Conservation (phyloP, 805 yeast species). For the Kodamaea nitidulidarum region DNA sequence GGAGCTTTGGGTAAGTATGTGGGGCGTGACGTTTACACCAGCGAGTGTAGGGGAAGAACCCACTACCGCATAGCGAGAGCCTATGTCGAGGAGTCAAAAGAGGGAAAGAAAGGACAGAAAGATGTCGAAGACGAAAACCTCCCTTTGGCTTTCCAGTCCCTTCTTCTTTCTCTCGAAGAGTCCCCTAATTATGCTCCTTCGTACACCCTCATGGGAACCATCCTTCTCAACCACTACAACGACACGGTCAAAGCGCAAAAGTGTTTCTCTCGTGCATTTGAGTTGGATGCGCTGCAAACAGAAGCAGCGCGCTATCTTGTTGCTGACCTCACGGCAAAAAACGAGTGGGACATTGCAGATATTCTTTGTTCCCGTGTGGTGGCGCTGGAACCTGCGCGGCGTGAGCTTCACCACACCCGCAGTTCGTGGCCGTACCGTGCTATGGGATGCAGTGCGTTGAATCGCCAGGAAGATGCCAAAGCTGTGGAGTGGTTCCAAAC, state of each 20-base stretch:
- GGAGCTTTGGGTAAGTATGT: conserved; percentile 39
- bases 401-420: conserved; percentile 32
- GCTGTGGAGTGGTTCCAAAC: conserved; percentile 89
- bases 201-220: conserved; percentile 73
- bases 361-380: conserved; percentile 64
- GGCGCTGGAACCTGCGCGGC: conserved; percentile 56
- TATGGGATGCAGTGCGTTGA: conserved; percentile 73
- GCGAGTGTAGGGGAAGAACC: conserved; percentile 54
- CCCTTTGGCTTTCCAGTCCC: conserved; percentile 22
- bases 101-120: neutral
- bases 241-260: conserved; percentile 72
- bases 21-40: conserved; percentile 50
- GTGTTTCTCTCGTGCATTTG: conserved; percentile 87
- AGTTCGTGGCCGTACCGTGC: conserved; percentile 86
- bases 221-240: conserved; percentile 55
- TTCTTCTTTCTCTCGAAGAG: conserved; percentile 60
- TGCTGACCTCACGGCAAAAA: conserved; percentile 56
- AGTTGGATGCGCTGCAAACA: conserved; percentile 72
- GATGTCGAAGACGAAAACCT: neutral
- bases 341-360: conserved; percentile 85
- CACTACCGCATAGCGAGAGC: conserved; percentile 54
- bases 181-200: conserved; percentile 70
- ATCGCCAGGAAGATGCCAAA: conserved; percentile 63
- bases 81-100: neutral
- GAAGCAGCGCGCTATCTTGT: conserved; percentile 72